Conservation (phyloP, 805 yeast species). For the Lachancea kluyveri region DNA sequence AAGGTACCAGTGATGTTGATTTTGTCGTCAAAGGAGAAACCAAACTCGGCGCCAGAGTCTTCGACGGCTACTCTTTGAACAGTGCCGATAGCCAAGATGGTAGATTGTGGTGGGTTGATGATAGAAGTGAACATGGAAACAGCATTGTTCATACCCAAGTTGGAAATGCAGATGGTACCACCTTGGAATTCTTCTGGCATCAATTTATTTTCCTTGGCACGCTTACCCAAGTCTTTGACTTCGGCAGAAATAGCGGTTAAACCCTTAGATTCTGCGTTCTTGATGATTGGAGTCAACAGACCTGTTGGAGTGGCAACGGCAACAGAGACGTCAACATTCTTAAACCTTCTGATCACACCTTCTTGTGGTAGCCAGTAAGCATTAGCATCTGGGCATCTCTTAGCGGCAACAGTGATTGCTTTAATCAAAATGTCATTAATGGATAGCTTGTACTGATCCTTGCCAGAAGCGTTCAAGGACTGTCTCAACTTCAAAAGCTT, state of each 20-base stretch:
- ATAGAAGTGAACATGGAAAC: conserved; percentile 91
- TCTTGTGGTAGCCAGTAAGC: conserved; percentile 87
- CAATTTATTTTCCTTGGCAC: conserved; percentile 92
- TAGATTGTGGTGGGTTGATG: conserved; percentile 95
- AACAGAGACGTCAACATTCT: conserved; percentile 90
- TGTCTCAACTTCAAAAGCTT: conserved; percentile 90
- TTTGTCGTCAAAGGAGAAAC: conserved; percentile 87
- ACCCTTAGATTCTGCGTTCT: conserved; percentile 83
- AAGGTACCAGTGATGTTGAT: conserved; percentile 93
- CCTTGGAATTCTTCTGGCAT: conserved; percentile 98
- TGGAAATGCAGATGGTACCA: conserved; percentile 97
- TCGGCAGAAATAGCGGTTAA: conserved; percentile 72
- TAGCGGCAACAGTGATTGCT: conserved; percentile 87
- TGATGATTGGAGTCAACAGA: conserved; percentile 91
- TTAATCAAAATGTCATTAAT: conserved; percentile 92
- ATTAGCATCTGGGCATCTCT: conserved; percentile 89
- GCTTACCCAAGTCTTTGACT: conserved; percentile 89
- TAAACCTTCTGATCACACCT: conserved; percentile 87
- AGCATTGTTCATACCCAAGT: conserved; percentile 98
- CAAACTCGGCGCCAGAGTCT: conserved; percentile 84
- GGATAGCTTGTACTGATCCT: conserved; percentile 84
- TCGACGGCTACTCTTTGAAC: conserved; percentile 88
- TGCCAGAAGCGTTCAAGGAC: conserved; percentile 76
- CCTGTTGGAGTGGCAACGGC: conserved; percentile 99
- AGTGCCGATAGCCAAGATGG: conserved; percentile 93